Evolutionary conservation across 192 early-diverging fungal genomes (phyloP), one percentile per base, ranked within the genome.

Genomic region (Lobosporangium transversale): DNA sequence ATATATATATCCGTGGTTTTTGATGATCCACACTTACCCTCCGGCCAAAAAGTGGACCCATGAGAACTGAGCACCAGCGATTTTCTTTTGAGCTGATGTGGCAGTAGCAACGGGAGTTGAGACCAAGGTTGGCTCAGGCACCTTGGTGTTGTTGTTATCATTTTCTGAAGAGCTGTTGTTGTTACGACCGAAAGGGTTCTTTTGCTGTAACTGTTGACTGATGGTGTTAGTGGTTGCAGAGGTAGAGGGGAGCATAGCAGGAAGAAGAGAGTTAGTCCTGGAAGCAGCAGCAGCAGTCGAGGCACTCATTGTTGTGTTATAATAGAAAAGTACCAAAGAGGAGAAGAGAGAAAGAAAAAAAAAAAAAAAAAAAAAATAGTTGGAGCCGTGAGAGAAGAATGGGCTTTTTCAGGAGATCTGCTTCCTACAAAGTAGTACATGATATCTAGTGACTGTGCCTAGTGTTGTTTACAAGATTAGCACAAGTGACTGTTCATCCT

Each of bases 11-110:
- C n/a, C n/a, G n/a, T n/a, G n/a, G n/a, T n/a, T n/a, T n/a, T n/a
- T n/a, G n/a, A n/a, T n/a, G n/a, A n/a, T n/a, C n/a, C n/a, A n/a
- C 21, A 50, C 58, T 81, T 81, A 89, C 87, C 90, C 90, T 80
- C 89, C 90, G 70, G 89, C 90, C 15, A 87, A 32, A 58, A 92
- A 88, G 58, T 92, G 89, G 36, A 81, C 68, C 80, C 80, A 82
- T 14, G 80, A 76, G 48, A 76, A 76, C 65, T 76, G 73, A 15
- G 67, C 24, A 7, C 64, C 73, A 2, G 64, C 65, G 47, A 76
- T 56, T 37, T 43, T 61, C 47, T 58, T 62, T 56, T 66, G 54
- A 18, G 47, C 20, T 33, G 59, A 17, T 21, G 37, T 9, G 21
- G 56, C 18, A 2, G 59, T 26, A 1, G 40, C 33, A 1, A 43